Percentiles rank a stretch among this genome's conserved stretches.
phyloP scores from a whole-genome alignment of 2,329 filamentous ascomycete genomes.

The Ophiostoma angusticollis region DNA sequence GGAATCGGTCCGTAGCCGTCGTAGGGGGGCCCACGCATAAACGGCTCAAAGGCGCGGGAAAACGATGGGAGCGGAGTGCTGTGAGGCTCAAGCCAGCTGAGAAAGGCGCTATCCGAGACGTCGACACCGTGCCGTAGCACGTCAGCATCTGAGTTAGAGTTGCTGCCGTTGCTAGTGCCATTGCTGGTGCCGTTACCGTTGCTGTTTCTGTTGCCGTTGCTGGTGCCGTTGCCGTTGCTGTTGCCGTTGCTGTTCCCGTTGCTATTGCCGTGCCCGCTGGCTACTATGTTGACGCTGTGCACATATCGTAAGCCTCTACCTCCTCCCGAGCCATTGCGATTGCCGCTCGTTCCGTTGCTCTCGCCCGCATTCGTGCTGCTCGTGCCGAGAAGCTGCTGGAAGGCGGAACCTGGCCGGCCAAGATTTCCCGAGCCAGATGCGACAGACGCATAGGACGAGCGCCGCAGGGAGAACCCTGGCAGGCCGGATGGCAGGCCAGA shows the following conservation, averaged over 20 bases:
- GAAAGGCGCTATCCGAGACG: slow-evolving; percentile 16
- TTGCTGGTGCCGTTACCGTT: not conserved
- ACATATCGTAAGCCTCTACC: too few relatives aligned
- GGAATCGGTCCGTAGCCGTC: slow-evolving; percentile 11
- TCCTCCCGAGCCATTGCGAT: too few relatives aligned
- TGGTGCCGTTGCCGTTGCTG: slow-evolving; percentile 5
- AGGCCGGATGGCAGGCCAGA: slow-evolving; percentile 15
- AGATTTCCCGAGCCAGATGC: slow-evolving; percentile 26
- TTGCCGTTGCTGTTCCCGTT: slow-evolving; percentile 11
- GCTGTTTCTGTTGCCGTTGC: not conserved
- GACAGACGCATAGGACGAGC: slow-evolving; percentile 30
- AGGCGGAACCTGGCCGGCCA: slow-evolving; percentile 27
- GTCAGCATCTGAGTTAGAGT: slow-evolving; percentile 14
- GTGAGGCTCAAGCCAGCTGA: slow-evolving; percentile 15
- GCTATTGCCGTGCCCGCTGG: slow-evolving; percentile 16
- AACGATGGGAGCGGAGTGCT: slow-evolving; percentile 29
- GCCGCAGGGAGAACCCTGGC: slow-evolving; percentile 22
- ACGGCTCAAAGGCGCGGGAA: slow-evolving; percentile 41
- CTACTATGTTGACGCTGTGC: too few relatives aligned
- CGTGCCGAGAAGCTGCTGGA: slow-evolving; percentile 38
- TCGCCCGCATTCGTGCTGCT: slow-evolving; percentile 8
- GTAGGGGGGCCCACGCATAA: slow-evolving; percentile 22
- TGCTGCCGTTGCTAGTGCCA: not conserved
- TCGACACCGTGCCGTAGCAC: slow-evolving; percentile 19
- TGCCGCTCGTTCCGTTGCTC: slow-evolving; percentile 11